Evolutionary conservation across 805 yeast species (phyloP).

Genomic region (Wickerhamia fluorescens): DNA sequence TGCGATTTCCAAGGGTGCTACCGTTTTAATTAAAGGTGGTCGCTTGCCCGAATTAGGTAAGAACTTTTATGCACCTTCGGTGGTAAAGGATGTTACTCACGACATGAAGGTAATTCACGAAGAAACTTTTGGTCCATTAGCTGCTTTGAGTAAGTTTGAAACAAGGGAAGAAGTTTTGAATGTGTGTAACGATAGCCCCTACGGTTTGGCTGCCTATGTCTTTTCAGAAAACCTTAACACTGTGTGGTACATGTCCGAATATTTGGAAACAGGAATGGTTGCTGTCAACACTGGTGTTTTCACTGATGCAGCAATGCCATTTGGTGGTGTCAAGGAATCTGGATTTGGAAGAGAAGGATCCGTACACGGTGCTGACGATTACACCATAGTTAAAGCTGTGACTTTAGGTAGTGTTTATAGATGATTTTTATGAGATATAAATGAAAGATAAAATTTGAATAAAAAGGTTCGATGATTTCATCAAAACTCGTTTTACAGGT

Average conservation of each 20-base stretch:
- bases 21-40: conserved; percentile 45
- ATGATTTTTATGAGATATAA: background rate
- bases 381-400: conserved; percentile 45
- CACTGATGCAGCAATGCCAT: conserved; percentile 50
- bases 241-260: conserved; percentile 46
- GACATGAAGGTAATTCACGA: conserved; percentile 45
- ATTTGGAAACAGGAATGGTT: conserved; percentile 60
- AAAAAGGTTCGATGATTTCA: too few relatives aligned
- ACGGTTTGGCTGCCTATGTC: conserved; percentile 55
- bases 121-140: conserved; percentile 64
- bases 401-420: conserved; percentile 39
- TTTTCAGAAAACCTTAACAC: conserved; percentile 47
- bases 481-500: too few relatives aligned
- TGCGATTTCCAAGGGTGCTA: conserved; percentile 51
- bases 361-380: conserved; percentile 55
- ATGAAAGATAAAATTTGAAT: background rate
- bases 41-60: conserved; percentile 42
- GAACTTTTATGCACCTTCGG: conserved; percentile 49
- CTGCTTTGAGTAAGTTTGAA: conserved; percentile 50
- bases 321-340: conserved; percentile 57
- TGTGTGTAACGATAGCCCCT: conserved; percentile 47
- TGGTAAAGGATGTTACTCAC: conserved; percentile 44
- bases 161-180: conserved; percentile 45
- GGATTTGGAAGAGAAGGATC: conserved; percentile 72
- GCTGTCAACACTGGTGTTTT: conserved; percentile 53